A percentile compares a stretch with the other conserved stretches of the same genome.
These are phyloP conservation scores for Ophiostoma fasciatum DNA, from an alignment of 2,329 filamentous ascomycete genomes.

Conservation along the genomic window DNA sequence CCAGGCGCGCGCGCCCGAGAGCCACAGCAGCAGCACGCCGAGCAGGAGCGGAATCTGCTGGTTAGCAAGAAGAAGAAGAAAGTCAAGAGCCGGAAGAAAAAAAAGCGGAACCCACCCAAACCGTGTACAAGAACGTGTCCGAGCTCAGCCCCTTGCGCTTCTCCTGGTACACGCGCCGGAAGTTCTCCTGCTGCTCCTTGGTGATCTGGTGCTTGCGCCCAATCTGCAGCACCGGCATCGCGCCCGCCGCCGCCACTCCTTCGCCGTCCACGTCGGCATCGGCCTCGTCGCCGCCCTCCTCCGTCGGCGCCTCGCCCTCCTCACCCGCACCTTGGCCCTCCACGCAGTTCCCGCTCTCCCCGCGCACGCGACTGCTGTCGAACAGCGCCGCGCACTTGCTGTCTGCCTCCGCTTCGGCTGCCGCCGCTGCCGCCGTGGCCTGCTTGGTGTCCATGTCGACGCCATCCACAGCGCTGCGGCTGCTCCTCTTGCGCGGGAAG, in stretches of 20 bases:
- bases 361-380: conserved; percentile 18
- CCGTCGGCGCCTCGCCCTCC: background rate
- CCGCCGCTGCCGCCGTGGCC: conserved; percentile 40
- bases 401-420: conserved; percentile 43
- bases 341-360: too few relatives aligned
- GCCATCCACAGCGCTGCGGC: conserved; percentile 14
- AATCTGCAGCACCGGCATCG: conserved; percentile 37
- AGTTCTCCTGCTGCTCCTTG: conserved; percentile 48
- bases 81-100: background rate
- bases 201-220: conserved; percentile 49
- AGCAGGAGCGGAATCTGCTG: conserved; percentile 11
- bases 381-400: conserved; percentile 39
- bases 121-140: conserved; percentile 52
- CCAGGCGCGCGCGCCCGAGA: conserved; percentile 10
- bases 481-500: conserved; percentile 28
- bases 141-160: conserved; percentile 48
- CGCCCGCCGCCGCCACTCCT: conserved; percentile 3
- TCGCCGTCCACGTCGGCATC: conserved; percentile 22
- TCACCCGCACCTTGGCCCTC: too few relatives aligned
- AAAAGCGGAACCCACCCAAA: conserved; percentile 39
- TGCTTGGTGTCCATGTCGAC: conserved; percentile 40
- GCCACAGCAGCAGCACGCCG: conserved; percentile 11
- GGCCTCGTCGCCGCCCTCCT: conserved; percentile 8
- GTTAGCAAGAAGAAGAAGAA: background rate
- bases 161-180: conserved; percentile 44